Evolutionary conservation across 495 filamentous ascomycete genomes (phyloP), one percentile per base, ranked within the genome.

Genomic region (Xanthoparmelia taractica): DNA sequence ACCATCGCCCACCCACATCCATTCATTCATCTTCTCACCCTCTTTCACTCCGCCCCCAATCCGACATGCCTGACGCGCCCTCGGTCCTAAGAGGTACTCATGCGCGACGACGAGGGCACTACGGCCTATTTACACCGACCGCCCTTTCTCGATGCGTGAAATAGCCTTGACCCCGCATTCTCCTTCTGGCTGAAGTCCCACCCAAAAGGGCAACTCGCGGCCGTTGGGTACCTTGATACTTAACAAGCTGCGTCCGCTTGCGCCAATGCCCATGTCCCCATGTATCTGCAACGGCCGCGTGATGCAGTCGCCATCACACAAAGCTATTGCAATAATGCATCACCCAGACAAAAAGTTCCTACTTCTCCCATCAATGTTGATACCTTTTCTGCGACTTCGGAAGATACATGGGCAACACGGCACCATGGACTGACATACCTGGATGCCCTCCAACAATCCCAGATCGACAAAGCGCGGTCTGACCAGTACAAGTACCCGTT

Each of bases 151-250:
- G 31, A 45, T 37, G 37, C 56, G 60, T 58, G 29, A 43, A 34
- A 56, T 55, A 55, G 60, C 50, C 60, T 36, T 58, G 61, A 63
- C 61, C 61, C 61, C 61, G 61, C 61, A 63, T 58, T 58, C 61
- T 63, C 27, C 41, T 63, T 63, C 55, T 57, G 61, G 55, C 4
- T 54, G n/a, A 25, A 59, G 33, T 17, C 20, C 15, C 55, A 52
- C 61, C 61, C 25, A 58, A 63, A 58, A 25, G 61, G 61, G 61
- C 61, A 63, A 63, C 33, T 63, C 61, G 55, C 55, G 48, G 54
- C 23, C 55, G 50, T 50, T 58, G 23, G 61, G 54, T 56, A 52
- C 41, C 36, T 29, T 17, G 61, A 58, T 63, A 63, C 61, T 48
- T 63, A 33, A n/a, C 40, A 59, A 58, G 54, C 55, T 63, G 61